phyloP scores from a whole-genome alignment of 208 protist genomes.

The Leishmania amazonensis region DNA sequence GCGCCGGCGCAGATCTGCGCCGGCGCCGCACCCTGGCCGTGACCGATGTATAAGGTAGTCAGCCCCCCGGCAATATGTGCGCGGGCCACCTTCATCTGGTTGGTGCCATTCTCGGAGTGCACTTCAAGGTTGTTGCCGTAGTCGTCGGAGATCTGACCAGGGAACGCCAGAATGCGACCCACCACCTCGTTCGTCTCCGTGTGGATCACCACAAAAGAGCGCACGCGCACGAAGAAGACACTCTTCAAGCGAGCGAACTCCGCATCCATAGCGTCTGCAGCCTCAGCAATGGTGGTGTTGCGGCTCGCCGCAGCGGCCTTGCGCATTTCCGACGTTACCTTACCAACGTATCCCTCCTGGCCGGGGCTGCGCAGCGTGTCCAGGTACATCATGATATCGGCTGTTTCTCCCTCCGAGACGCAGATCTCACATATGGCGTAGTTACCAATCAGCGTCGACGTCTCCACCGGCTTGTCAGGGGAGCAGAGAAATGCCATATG shows the following conservation, averaged over 20 bases:
- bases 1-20: conserved; percentile 44
- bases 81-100: conserved; percentile 30
- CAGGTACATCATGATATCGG: conserved; percentile 35
- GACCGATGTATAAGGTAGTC: conserved; percentile 53
- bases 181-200: conserved; percentile 34
- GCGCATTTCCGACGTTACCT: conserved; percentile 32
- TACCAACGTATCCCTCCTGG: conserved; percentile 35
- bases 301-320: conserved; percentile 16
- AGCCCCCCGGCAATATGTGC: conserved; percentile 14
- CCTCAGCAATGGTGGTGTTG: conserved; percentile 25
- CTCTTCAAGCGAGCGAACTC: conserved; percentile 45
- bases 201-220: conserved; percentile 40
- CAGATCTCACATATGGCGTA: conserved; percentile 61
- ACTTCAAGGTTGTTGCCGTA: conserved; percentile 70
- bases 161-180: conserved; percentile 44
- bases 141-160: conserved; percentile 54
- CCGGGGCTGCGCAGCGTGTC: conserved; percentile 34
- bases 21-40: conserved; percentile 47
- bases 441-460: conserved; percentile 34
- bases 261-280: conserved; percentile 33
- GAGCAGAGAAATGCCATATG: conserved; percentile 37
- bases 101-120: conserved; percentile 43
- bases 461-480: conserved; percentile 41
- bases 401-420: conserved; percentile 38
- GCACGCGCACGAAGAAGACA: conserved; percentile 50